Percentiles rank a stretch among this genome's conserved stretches.
Evolutionary conservation across 2,329 filamentous ascomycete genomes (phyloP).

Genomic region (Colletotrichum tofieldiae): DNA sequence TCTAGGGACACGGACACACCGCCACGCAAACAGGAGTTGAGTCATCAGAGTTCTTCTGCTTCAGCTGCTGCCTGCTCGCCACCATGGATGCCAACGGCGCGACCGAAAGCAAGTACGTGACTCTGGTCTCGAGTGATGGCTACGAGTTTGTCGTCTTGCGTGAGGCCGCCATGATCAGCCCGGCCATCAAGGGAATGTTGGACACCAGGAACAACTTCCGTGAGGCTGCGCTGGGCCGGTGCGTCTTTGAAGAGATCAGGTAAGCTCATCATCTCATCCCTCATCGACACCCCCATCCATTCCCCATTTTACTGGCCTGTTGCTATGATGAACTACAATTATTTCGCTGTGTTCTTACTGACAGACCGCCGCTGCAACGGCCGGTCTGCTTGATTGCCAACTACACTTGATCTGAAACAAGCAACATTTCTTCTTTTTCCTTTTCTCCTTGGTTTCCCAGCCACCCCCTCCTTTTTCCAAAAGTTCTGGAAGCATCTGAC

Average conservation of each 20-base stretch:
- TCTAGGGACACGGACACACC: not conserved
- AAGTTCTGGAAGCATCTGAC: slow-evolving; percentile 39
- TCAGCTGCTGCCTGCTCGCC: slow-evolving; percentile 2
- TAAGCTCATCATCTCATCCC: slow-evolving; percentile 58
- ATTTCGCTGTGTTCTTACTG: slow-evolving; percentile 62
- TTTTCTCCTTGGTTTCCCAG: slow-evolving; percentile 17
- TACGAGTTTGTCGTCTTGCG: slow-evolving; percentile 84
- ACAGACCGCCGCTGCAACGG: slow-evolving; percentile 58
- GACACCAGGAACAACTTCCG: slow-evolving; percentile 78
- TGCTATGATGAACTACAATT: slow-evolving; percentile 39
- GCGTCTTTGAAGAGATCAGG: slow-evolving; percentile 82
- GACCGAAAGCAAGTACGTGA: slow-evolving; percentile 77
- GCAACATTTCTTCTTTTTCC: slow-evolving; percentile 46
- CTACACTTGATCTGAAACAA: slow-evolving; percentile 77
- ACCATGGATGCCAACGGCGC: slow-evolving; percentile 35
- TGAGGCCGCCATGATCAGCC: slow-evolving; percentile 79
- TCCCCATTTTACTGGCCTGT: slow-evolving; percentile 49
- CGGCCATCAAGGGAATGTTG: slow-evolving; percentile 82
- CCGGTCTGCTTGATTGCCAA: slow-evolving; percentile 66
- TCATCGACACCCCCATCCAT: slow-evolving; percentile 44
- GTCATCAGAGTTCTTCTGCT: not conserved
- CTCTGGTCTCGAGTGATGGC: slow-evolving; percentile 81
- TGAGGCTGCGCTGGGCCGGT: slow-evolving; percentile 76
- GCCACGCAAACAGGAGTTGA: not conserved
- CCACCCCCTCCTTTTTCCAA: slow-evolving; percentile 25